These are phyloP conservation scores for Aspergillus pseudotamarii DNA, from an alignment of 2,329 filamentous ascomycete genomes.

Conservation along the genomic window DNA sequence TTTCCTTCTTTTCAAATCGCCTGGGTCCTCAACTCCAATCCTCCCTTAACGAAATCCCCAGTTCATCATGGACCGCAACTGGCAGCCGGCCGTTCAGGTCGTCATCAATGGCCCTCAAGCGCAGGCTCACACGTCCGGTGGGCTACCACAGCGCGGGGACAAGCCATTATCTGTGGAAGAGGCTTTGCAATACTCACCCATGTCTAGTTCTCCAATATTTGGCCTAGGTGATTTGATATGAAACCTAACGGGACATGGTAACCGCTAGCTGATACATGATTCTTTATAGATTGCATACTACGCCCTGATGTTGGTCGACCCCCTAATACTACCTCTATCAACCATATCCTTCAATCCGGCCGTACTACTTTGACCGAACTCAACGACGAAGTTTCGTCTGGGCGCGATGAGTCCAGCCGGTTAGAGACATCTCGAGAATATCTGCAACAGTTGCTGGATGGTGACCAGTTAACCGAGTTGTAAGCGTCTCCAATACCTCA, in stretches of 20 bases:
- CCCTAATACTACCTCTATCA: slow-evolving; percentile 43
- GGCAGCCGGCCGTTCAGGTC: slow-evolving; percentile 45
- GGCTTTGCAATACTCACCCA: slow-evolving; percentile 53
- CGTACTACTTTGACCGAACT: slow-evolving; percentile 65
- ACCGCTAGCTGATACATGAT: slow-evolving; percentile 23
- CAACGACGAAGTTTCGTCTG: slow-evolving; percentile 68
- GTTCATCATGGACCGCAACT: slow-evolving; percentile 43
- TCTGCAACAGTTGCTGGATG: slow-evolving; percentile 72
- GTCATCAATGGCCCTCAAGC: slow-evolving; percentile 42
- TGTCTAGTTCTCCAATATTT: slow-evolving; percentile 53
- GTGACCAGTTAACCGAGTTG: slow-evolving; percentile 60
- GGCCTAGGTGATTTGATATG: slow-evolving; percentile 41
- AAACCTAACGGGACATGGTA: slow-evolving; percentile 15
- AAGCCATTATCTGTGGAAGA: slow-evolving; percentile 49
- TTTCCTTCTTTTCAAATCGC: slow-evolving; percentile 22
- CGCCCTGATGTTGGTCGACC: slow-evolving; percentile 46
- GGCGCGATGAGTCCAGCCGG: slow-evolving; percentile 60
- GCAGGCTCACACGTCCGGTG: slow-evolving; percentile 29
- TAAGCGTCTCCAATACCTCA: slow-evolving; percentile 27
- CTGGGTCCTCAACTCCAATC: slow-evolving; percentile 22
- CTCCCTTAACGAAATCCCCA: slow-evolving; percentile 27
- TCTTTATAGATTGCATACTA: slow-evolving; percentile 42
- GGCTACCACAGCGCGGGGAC: slow-evolving; percentile 29
- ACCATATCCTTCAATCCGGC: slow-evolving; percentile 54
- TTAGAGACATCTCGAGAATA: slow-evolving; percentile 74